Percentiles rank a stretch among this genome's conserved stretches.
phyloP scores from a whole-genome alignment of 2,329 filamentous ascomycete species.

The Nakataea oryzae region DNA sequence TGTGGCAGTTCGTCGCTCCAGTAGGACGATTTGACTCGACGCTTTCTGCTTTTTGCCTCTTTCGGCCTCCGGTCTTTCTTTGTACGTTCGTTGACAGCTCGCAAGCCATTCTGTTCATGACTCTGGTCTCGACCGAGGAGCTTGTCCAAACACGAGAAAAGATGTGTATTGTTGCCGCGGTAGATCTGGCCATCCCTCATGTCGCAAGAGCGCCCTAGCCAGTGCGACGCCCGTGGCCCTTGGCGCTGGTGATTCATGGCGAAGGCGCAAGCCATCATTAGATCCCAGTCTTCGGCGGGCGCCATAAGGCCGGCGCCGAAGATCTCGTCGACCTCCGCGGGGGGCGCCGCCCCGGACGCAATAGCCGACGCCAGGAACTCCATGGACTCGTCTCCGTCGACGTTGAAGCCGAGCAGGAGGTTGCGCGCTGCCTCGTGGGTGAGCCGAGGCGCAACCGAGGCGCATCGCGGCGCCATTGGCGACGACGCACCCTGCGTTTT shows the following conservation, averaged over 20 bases:
- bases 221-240: neutral
- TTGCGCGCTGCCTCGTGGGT: constrained; percentile 12
- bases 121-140: neutral
- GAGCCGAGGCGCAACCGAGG: neutral
- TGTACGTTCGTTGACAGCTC: neutral
- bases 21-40: constrained; percentile 2
- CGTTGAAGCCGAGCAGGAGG: constrained; percentile 21
- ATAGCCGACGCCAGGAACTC: constrained; percentile 17
- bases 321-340: constrained; percentile 16
- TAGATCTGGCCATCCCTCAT: neutral
- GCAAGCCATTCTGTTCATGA: neutral
- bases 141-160: constrained; percentile 1
- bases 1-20: neutral
- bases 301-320: constrained; percentile 16
- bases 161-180: neutral
- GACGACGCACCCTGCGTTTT: neutral
- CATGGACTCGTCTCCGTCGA: constrained; percentile 13
- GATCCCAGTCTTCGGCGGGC: constrained; percentile 21
- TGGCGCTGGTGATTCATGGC: constrained; percentile 13
- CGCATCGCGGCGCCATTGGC: neutral
- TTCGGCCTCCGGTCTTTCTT: neutral
- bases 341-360: constrained; percentile 12
- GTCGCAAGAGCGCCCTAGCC: neutral
- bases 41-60: neutral
- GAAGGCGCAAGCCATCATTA: constrained; percentile 19